Evolutionary conservation across 2,329 filamentous ascomycete species (phyloP), one percentile per base, ranked within the genome.

Genomic region (Fusarium euwallaceae): DNA sequence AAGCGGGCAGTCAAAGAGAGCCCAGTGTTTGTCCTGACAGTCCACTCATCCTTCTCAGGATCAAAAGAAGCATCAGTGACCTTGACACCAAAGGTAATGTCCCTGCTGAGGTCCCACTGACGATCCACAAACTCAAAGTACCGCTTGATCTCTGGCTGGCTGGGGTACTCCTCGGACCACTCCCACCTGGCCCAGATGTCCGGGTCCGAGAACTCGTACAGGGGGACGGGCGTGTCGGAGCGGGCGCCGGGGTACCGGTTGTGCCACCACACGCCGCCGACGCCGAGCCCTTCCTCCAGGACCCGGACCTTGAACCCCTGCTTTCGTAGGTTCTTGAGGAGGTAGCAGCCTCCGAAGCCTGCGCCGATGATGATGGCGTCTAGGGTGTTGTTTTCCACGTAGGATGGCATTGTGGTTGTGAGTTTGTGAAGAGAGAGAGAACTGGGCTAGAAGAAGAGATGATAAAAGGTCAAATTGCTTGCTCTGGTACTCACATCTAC

Each of bases 81-180:
- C 3, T 82, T 81, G 5, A 80, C 82, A 34, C 85, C 78, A 70
- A 87, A 88, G 16, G 79, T 79, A 41, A 81, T 82, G 56, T 86
- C 80, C 41, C 82, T 85, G 60, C 82, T 86, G 22, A 87, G 70
- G 14, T 84, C 76, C 39, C 84, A 80, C 29, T 83, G 82, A 16
- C 82, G 77, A 43, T 84, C 85, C 7, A 87, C 82, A 66, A 85
- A 83, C 53, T 83, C 78, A 63, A 87, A 86, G 69, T 87, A 87
- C 7, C 67, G 71, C n/a, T 81, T 78, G 0, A 87, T 76, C 62
- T 87, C 84, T 12, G 79, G 70, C 63, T 82, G 81, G 0, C 80
- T 71, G 0, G 81, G 73, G 37, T 81, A 83, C 32, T 80, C 74
- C 61, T 83, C 77, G 1, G 77, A 80, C 81, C 83, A 86, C 53